Percentiles rank a stretch among this genome's conserved stretches.
Conservation (phyloP, 1,139 yeast genomes). For the Meyerozyma sp. region DNA sequence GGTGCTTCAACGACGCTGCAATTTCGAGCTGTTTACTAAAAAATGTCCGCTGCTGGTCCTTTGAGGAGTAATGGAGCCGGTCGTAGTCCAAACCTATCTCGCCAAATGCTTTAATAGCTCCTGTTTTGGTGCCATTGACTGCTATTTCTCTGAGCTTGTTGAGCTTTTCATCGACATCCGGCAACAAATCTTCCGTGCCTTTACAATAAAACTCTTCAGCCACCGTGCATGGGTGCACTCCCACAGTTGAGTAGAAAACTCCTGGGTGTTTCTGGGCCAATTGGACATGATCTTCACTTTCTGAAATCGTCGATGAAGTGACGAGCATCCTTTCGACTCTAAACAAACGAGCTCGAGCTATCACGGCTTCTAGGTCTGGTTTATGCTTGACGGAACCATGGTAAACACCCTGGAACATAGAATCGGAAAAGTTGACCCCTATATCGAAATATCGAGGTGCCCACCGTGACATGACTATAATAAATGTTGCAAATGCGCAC, state of each 20-base stretch:
- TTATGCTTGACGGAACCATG: constrained; percentile 64
- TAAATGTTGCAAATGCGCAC: background rate
- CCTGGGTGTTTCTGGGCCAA: constrained; percentile 28
- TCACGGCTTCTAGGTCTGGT: constrained; percentile 58
- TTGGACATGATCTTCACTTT: constrained; percentile 45
- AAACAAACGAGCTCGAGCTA: constrained; percentile 59
- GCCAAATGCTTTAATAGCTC: constrained; percentile 72
- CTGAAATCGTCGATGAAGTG: constrained; percentile 76
- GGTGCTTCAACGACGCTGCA: constrained; percentile 40
- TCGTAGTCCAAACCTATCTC: constrained; percentile 95
- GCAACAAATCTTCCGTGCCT: constrained; percentile 14
- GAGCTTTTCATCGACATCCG: constrained; percentile 34
- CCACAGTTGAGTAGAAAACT: constrained; percentile 64
- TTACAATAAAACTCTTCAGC: constrained; percentile 45
- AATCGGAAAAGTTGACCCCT: constrained; percentile 84
- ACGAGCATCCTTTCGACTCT: constrained; percentile 68
- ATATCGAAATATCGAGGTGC: constrained; percentile 43
- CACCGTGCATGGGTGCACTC: constrained; percentile 92
- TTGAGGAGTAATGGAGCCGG: constrained; percentile 69
- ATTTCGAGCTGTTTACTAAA: constrained; percentile 69
- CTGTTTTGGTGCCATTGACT: constrained; percentile 40
- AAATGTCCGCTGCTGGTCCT: constrained; percentile 58
- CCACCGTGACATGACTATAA: constrained; percentile 18
- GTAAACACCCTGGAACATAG: constrained; percentile 80
- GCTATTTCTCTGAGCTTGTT: constrained; percentile 46